phyloP scores from a whole-genome alignment of 2,329 filamentous ascomycete genomes.

The Lachnellula subtilissima region DNA sequence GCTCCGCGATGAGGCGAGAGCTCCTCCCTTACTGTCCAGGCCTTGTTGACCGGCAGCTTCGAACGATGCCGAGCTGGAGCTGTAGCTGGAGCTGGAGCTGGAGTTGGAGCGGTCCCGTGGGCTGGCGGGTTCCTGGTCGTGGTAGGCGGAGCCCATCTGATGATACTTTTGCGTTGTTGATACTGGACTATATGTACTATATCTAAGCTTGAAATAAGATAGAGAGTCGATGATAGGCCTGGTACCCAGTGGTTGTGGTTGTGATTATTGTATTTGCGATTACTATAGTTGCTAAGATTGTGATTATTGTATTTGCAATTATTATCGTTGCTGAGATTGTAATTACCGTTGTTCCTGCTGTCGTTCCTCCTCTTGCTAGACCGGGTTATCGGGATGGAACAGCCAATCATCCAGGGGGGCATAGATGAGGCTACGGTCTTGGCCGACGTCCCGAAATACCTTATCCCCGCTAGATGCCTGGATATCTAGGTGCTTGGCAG shows the following conservation, averaged over 20 bases:
- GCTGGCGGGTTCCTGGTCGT: neutral
- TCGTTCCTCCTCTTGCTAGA: neutral
- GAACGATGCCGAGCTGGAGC: neutral
- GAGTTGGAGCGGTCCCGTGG: neutral
- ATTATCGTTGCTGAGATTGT: neutral
- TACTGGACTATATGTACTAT: neutral
- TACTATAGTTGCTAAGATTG: neutral
- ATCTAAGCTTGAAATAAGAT: neutral
- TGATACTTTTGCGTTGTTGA: neutral
- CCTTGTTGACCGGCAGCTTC: neutral
- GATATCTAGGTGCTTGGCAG: neutral
- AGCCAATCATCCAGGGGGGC: neutral
- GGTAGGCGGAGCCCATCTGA: neutral
- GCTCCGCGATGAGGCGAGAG: neutral
- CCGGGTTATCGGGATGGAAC: neutral
- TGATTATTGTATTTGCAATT: neutral
- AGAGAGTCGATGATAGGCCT: neutral
- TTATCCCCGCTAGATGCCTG: neutral
- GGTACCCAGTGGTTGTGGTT: neutral
- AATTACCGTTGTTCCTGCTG: too few relatives aligned
- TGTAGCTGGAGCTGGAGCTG: neutral
- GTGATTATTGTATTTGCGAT: neutral
- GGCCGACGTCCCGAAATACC: neutral
- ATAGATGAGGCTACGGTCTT: neutral
- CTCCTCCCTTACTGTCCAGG: too few relatives aligned